A percentile compares a stretch with the other conserved stretches of the same genome.
These are phyloP conservation scores for Penicillium sp. DNA, from an alignment of 2,329 filamentous ascomycete species.

Conservation along the genomic window DNA sequence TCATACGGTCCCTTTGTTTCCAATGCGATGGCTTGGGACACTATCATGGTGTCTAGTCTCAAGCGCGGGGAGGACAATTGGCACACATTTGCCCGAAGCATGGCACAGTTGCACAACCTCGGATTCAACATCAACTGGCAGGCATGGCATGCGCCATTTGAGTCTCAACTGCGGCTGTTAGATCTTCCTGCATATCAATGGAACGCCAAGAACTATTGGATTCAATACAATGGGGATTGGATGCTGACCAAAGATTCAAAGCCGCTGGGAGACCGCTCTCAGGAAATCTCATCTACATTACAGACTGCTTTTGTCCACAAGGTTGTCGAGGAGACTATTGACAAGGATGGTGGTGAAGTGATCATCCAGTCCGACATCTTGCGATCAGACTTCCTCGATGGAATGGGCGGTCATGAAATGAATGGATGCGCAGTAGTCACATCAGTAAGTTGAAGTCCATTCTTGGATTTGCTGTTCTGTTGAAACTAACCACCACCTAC, in stretches of 20 bases:
- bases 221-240: slow-evolving; percentile 73
- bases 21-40: background rate
- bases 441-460: slow-evolving; percentile 43
- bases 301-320: background rate
- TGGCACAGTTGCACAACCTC: slow-evolving; percentile 59
- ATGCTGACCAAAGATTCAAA: slow-evolving; percentile 33
- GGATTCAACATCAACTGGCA: slow-evolving; percentile 70
- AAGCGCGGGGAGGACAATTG: slow-evolving; percentile 66
- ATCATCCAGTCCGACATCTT: background rate
- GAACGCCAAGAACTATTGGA: slow-evolving; percentile 72
- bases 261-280: background rate
- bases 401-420: slow-evolving; percentile 48
- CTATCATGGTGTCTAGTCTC: slow-evolving; percentile 30
- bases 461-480: background rate
- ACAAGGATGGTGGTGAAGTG: background rate
- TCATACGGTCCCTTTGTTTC: background rate
- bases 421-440: slow-evolving; percentile 47
- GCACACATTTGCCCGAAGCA: slow-evolving; percentile 64
- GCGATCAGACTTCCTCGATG: slow-evolving; percentile 39
- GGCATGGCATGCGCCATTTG: slow-evolving; percentile 68
- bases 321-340: background rate
- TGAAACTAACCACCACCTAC: background rate
- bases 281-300: background rate
- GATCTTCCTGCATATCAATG: slow-evolving; percentile 69
- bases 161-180: slow-evolving; percentile 60